Evolutionary conservation across 768 basidiomycete genomes (phyloP), one percentile per base, ranked within the genome.

Genomic region (Serendipita sp.): DNA sequence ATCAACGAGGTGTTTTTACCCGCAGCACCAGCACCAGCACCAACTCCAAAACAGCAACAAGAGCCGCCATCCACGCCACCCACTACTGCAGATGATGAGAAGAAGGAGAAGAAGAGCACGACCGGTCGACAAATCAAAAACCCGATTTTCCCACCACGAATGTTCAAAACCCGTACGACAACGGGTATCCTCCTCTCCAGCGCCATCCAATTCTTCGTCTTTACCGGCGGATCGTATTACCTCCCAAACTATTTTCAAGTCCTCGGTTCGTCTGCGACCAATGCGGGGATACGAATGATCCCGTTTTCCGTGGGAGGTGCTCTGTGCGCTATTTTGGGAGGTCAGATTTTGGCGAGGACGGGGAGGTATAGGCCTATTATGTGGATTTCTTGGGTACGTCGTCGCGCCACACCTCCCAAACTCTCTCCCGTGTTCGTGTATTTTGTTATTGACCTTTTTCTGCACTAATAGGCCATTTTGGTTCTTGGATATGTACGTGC

Each of bases 81-180:
- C 23, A 23, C 23, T 23, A 23, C 23, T 23, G 1, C 23, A 1
- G 1, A 23, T 23, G 23, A 23, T 23, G 1, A 23, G 23, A 23
- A 23, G 6, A 13, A 40, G 37, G 1, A 23, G 23, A 23, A 23
- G 6, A 13, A 40, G 37, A 6, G 13, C 37, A 40, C 37, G 6
- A 40, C 5, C 6, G 37, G 13, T 13, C 13, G 37, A 13, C 6
- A 40, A 13, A 23, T 23, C 23, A 23, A 23, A 2, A 40, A 40
- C 13, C 37, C 37, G 13, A 86, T 91, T 63, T 68, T 91, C 11
- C 88, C 88, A 27, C 82, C 87, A 5, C 81, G 88, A 11, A 69
- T 90, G 34, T 89, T 90, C 76, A 82, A 81, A 84, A 88, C 85
- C 18, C 82, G 86, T 33, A 91, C 87, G 2, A 89, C 87, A 5